Conservation (phyloP, 2,329 filamentous ascomycete species). For the Aureobasidium vineae region DNA sequence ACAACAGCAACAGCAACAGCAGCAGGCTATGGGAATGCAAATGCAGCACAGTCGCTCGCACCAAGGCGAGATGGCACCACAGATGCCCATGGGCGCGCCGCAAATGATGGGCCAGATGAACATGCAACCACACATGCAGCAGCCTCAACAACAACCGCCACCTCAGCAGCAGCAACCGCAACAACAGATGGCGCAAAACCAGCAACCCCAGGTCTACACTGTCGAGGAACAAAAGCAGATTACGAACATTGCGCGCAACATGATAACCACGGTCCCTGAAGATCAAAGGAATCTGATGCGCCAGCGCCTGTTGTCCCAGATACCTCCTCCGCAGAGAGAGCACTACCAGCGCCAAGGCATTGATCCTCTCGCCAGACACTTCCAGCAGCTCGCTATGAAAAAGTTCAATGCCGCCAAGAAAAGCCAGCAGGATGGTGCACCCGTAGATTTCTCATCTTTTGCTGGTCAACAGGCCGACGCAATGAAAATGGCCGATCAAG, state of each 20-base stretch:
- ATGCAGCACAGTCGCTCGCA: conserved; percentile 40
- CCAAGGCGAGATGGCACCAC: conserved; percentile 44
- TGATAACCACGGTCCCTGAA: conserved; percentile 46
- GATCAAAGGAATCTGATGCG: conserved; percentile 51
- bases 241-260: conserved; percentile 47
- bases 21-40: conserved; percentile 34
- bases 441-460: conserved; percentile 55
- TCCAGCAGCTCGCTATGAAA: conserved; percentile 22
- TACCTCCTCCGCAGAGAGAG: conserved; percentile 50
- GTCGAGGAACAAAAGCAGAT: conserved; percentile 47
- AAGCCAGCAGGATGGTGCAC: conserved; percentile 40
- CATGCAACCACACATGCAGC: conserved; percentile 32
- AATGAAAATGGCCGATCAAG: conserved; percentile 60
- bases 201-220: conserved; percentile 34
- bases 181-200: conserved; percentile 31
- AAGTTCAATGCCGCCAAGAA: conserved; percentile 29
- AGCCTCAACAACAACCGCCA: conserved; percentile 30
- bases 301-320: conserved; percentile 44
- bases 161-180: conserved; percentile 26
- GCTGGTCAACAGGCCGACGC: conserved; percentile 61
- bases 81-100: conserved; percentile 49
- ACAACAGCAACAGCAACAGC: conserved; percentile 26
- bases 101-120: conserved; percentile 53
- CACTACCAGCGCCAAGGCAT: conserved; percentile 47
- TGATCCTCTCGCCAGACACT: conserved; percentile 45